phyloP scores from a whole-genome alignment of 495 filamentous ascomycete genomes.

The Cladorrhinum samala region DNA sequence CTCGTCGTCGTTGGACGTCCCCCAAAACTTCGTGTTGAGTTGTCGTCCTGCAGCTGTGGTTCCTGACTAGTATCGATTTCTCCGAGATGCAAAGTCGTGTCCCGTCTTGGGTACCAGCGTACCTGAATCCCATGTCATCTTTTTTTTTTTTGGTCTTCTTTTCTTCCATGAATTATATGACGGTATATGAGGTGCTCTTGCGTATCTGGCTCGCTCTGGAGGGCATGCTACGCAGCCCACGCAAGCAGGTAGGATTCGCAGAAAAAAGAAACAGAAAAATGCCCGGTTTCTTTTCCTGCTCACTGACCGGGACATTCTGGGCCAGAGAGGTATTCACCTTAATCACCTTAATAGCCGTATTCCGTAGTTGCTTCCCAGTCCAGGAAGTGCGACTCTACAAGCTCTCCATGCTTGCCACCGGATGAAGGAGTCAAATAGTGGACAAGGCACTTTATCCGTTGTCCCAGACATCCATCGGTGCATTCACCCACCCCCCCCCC shows the following conservation, averaged over 20 bases:
- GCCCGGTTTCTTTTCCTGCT: neutral
- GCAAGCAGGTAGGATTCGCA: slow-evolving; percentile 1
- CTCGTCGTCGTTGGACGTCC: slow-evolving; percentile 9
- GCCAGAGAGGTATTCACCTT: slow-evolving; percentile 1
- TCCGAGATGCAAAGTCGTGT: neutral
- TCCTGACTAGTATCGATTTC: slow-evolving; percentile 13
- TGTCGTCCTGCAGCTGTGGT: slow-evolving; percentile 9
- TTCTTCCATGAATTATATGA: neutral
- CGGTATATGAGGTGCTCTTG: slow-evolving; percentile 5
- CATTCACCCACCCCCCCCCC: slow-evolving; percentile 36
- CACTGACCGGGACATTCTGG: too few relatives aligned
- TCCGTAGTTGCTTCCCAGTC: neutral
- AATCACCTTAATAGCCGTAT: neutral
- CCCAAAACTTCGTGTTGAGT: slow-evolving; percentile 11
- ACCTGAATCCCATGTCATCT: neutral
- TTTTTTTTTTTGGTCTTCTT: neutral
- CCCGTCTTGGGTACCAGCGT: neutral
- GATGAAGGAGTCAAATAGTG: slow-evolving; percentile 12
- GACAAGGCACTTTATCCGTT: slow-evolving; percentile 30
- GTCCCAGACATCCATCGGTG: slow-evolving; percentile 24
- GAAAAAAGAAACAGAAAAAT: neutral
- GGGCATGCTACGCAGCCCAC: neutral
- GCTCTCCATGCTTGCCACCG: slow-evolving; percentile 21
- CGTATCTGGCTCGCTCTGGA: neutral
- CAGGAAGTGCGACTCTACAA: slow-evolving; percentile 12